Percentiles rank a stretch among this genome's conserved stretches.
These are phyloP conservation scores for Emericellopsis cladophorae DNA, from an alignment of 2,329 filamentous ascomycete species.

Conservation along the genomic window DNA sequence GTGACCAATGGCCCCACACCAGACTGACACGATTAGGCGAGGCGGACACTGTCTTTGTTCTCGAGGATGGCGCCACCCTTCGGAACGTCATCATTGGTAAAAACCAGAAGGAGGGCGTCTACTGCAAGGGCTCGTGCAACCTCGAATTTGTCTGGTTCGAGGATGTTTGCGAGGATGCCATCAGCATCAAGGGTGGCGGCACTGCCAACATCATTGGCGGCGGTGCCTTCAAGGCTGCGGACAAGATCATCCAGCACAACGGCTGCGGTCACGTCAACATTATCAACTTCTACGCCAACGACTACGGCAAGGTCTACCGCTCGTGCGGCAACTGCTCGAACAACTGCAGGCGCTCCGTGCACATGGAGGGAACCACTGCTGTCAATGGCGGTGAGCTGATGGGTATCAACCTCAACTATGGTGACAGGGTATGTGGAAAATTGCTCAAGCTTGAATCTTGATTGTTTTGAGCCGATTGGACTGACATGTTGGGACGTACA, in stretches of 20 bases:
- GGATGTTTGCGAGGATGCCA: conserved; percentile 13
- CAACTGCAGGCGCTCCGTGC: conserved; percentile 26
- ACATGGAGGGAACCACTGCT: conserved; percentile 28
- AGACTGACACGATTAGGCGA: background rate
- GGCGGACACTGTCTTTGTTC: conserved; percentile 9
- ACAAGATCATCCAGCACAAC: conserved; percentile 29
- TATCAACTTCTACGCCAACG: conserved; percentile 9
- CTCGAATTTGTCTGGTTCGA: conserved; percentile 13
- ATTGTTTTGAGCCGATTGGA: too few species aligned
- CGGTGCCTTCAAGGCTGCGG: conserved; percentile 21
- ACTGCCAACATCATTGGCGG: conserved; percentile 22
- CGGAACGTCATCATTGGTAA: conserved; percentile 11
- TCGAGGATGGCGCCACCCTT: conserved; percentile 8
- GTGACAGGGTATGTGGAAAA: conserved; percentile 7
- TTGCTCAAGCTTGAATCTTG: background rate
- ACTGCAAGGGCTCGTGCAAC: conserved; percentile 12
- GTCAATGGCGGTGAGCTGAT: conserved; percentile 27
- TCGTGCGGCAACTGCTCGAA: conserved; percentile 25
- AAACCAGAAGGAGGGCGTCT: conserved; percentile 13
- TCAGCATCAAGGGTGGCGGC: conserved; percentile 8
- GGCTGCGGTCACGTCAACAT: conserved; percentile 23
- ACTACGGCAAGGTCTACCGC: conserved; percentile 35
- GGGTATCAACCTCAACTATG: conserved; percentile 26
- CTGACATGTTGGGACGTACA: background rate
- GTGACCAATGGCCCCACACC: background rate